phyloP scores from a whole-genome alignment of 2,329 filamentous ascomycete genomes.

The Verticillium dahliae region DNA sequence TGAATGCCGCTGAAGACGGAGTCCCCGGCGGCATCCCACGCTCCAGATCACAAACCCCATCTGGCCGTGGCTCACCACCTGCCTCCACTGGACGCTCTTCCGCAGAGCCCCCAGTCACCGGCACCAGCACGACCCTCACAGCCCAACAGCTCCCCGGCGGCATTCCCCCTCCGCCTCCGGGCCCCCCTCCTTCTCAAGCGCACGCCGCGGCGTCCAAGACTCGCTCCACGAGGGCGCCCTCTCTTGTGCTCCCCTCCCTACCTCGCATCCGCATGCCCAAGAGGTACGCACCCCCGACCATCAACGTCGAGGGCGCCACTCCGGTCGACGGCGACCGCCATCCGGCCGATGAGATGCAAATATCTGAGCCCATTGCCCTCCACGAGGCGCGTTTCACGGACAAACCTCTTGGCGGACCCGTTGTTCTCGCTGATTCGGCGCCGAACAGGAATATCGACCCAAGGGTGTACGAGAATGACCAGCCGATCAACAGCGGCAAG shows the following conservation, averaged over 20 bases:
- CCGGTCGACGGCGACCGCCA: slow-evolving; percentile 17
- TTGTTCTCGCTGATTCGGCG: not conserved
- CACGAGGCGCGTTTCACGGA: slow-evolving; percentile 19
- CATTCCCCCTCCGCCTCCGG: slow-evolving; percentile 18
- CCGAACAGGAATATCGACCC: slow-evolving; percentile 4
- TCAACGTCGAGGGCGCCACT: slow-evolving; percentile 17
- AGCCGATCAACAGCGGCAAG: slow-evolving; percentile 27
- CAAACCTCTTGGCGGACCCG: slow-evolving; percentile 10
- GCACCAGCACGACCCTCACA: not conserved
- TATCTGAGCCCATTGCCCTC: slow-evolving; percentile 20
- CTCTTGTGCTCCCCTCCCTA: slow-evolving; percentile 29
- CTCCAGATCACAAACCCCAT: slow-evolving; percentile 11
- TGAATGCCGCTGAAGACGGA: slow-evolving; percentile 21
- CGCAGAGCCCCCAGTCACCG: not conserved
- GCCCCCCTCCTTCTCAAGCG: slow-evolving; percentile 10
- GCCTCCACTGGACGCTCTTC: slow-evolving; percentile 7
- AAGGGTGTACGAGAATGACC: slow-evolving; percentile 14
- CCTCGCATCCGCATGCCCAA: slow-evolving; percentile 31
- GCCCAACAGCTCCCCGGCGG: not conserved
- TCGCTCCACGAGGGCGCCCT: slow-evolving; percentile 19
- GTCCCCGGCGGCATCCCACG: not conserved
- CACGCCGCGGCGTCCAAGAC: slow-evolving; percentile 10
- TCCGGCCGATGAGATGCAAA: slow-evolving; percentile 17
- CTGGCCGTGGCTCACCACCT: slow-evolving; percentile 7
- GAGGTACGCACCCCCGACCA: slow-evolving; percentile 30